Evolutionary conservation across 2,329 filamentous ascomycete species (phyloP), one percentile per base, ranked within the genome.

Genomic region (Aureobasidium namibiae): DNA sequence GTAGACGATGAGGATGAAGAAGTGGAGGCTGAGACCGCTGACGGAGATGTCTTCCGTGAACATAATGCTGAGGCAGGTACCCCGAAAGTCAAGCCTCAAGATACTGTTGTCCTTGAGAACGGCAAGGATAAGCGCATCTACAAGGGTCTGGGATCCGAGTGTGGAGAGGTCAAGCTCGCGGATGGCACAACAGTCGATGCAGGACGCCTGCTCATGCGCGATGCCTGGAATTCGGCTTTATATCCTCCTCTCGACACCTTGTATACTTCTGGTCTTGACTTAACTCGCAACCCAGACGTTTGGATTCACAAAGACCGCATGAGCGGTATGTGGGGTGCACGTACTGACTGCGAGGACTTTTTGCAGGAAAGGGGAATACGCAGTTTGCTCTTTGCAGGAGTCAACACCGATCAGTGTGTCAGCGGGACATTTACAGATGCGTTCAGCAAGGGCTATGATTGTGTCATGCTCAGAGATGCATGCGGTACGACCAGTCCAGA

Each of bases 321-420:
- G 73, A 81, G 78, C 21, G 83, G 81, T 2, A 70, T 85, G 50
- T 84, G 81, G 79, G 73, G 72, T 24, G 65, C 69, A 9, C 66
- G 66, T 11, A 78, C 77, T 45, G 70, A 73, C 8, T 70, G 80
- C 46, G 75, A 74, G 57, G 68, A 69, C 39, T 75, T 73, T 39
- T 67, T 83, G 53, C 65, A 73, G 50, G 60, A 68, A 41, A 63
- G 73, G 49, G 71, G 72, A 0, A 76, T 75, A 60, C 75, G 63
- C 45, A 84, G 80, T 5, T 66, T 84, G 45, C 65, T 85, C 21
- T 83, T 85, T 62, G 71, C 79, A 1, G 82, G 82, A 0, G 82
- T 84, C 13, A 85, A 85, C 65, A 83, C 82, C 2, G 82, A 85
- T 68, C 81, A 84, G 66, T 84, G 82, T 65, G 82, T 85, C 8